Base-by-base conservation (phyloP, 768 basidiomycete species). In the Hydnomerulius pinastri region DNA sequence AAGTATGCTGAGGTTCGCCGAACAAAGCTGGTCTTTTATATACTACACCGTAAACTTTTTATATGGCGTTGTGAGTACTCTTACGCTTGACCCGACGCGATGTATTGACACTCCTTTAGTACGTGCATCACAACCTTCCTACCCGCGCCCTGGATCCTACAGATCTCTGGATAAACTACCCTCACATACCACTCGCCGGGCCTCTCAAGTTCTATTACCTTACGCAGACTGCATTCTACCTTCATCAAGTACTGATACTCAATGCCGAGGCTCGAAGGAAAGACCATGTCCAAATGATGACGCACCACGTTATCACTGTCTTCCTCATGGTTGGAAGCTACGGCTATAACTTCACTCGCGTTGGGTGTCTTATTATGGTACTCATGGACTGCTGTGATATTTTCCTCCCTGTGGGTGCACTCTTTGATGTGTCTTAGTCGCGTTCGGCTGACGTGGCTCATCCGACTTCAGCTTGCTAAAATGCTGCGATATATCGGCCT, bases 341-440 rank as follows among this genome's bases (percentile, higher is more conserved):
- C 71, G 77, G 78, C 53, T 82, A 77, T 65, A 87, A 94, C 70
- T 87, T 85, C 65, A 96, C 92, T 8, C 87, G 94, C 38, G 80
- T 95, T 37, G 97, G 97, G 13, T 91, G 87, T 58, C 73, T 93
- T 39, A 84, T 97, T 52, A 87, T 97, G 81, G 79, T 91, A 43
- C 72, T 97, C 29, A 95, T 98, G 92, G 97, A 99, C 65, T 85
- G 82, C 64, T 90, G 87, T 64, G 97, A 99, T 71, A 90, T 98
- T 45, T 83, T 92, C 64, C 70, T 99, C 9, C 90, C 95, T 3
- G 94, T 95, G 64, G 63, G 91, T 81, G 8, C 33, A 27, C 25
- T 20, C 36, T 29, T 32, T 40, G 45, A 13, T 11, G 27, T 10
- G 10, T 12, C 24, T 30, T 10, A 1, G 32, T 23, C 1, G 11